Evolutionary conservation across 345 rosid species (phyloP).

Genomic region (Turritis glabra): DNA sequence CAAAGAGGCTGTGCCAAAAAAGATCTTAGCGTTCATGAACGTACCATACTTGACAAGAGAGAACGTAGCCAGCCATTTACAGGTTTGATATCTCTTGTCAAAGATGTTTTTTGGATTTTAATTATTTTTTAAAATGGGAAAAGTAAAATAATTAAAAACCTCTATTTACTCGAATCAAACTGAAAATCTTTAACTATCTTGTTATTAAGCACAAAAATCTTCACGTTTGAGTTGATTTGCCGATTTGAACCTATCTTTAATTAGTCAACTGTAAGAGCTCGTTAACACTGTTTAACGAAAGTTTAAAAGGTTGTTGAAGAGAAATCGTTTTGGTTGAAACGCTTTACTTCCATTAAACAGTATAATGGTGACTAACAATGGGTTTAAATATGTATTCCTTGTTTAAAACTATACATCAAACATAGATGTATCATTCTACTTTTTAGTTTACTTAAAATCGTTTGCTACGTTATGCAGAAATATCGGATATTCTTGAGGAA

Average conservation of each 20-base stretch:
- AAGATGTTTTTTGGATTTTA: background rate
- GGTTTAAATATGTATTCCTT: background rate
- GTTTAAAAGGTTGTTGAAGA: background rate
- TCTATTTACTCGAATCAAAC: background rate
- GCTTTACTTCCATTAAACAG: background rate
- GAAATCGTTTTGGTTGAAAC: no score
- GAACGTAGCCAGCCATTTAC: constrained; percentile 76
- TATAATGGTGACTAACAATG: background rate
- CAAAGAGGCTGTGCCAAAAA: constrained; percentile 80
- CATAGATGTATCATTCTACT: background rate
- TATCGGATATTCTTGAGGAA: constrained; percentile 61
- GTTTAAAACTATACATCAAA: background rate
- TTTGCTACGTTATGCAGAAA: constrained; percentile 47
- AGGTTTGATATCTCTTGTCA: constrained; percentile 45
- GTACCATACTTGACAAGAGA: constrained; percentile 75
- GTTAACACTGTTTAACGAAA: background rate
- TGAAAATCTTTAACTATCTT: background rate
- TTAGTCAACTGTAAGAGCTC: background rate
- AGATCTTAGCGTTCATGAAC: constrained; percentile 66
- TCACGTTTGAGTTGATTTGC: background rate
- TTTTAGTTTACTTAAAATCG: background rate
- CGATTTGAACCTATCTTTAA: background rate
- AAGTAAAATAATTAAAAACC: no score
- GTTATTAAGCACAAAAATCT: background rate
- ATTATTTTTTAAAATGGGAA: no score